Evolutionary conservation across 805 yeast species (phyloP), one percentile per base, ranked within the genome.

Genomic region (Limtongozyma cylindracea): DNA sequence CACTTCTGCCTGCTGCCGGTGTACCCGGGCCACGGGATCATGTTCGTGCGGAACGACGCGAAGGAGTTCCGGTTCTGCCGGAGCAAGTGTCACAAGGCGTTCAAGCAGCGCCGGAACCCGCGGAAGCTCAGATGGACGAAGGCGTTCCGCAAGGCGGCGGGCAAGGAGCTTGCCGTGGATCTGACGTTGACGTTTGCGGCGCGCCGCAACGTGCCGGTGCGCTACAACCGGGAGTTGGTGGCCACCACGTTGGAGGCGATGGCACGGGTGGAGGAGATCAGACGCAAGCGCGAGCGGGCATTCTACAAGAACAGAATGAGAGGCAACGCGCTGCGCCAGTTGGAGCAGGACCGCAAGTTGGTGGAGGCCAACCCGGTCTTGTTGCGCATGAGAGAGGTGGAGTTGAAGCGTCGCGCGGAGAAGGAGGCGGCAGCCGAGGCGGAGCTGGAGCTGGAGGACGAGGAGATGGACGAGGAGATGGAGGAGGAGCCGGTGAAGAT

Each of bases 231-330:
- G 56, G 95, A 88, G 39, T 60, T 88, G 28, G 96, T 88, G 18
- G 72, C 88, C 26, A 76, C 91, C 22, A 88, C 98, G 10, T 61
- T 88, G 49, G 71, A 63, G 53, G 95, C 93, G 20, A 88, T 88
- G 98, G 59, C 73, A 25, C 69, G 95, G 54, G 72, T 88, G 29
- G 95, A 88, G 47, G 91, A 78, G 53, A 88, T 88, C 47, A 70
- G 98, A 58, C 71, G 63, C 45, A 80, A 70, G 60, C 72, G 98
- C 57, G 98, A 88, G 51, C 64, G 91, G 43, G 95, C 96, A 10
- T 88, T 88, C 80, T 88, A 77, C 59, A 84, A 82, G 78, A 80
- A 82, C 56, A 74, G 98, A 67, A 88, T 88, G 98, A 77, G 74
- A 50, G 95, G 94, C 31, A 88, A 88, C 55, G 74, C 69, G 50